Evolutionary conservation across 139 green algal genomes (phyloP).

Genomic region (Mesotaenium endlicherianum): DNA sequence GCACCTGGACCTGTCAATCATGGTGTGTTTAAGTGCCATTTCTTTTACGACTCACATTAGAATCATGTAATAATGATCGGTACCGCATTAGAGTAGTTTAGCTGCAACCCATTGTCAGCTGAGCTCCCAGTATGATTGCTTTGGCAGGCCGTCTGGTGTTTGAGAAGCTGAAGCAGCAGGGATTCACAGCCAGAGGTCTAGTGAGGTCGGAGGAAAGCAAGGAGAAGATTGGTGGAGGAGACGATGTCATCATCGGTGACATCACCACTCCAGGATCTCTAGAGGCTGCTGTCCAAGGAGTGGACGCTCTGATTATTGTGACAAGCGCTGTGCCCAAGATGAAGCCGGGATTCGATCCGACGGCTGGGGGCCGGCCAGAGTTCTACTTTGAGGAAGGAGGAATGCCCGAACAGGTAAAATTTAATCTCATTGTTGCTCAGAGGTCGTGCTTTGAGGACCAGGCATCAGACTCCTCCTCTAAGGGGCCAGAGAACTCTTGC

Average conservation of each 20-base stretch:
- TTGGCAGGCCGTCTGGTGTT: constrained; percentile 38
- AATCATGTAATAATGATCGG: background rate
- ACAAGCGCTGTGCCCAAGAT: constrained; percentile 56
- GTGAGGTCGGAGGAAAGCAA: constrained; percentile 45
- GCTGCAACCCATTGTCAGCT: background rate
- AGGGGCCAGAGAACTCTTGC: no score
- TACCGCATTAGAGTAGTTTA: background rate
- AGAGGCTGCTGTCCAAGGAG: constrained; percentile 8
- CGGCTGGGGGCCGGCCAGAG: constrained; percentile 37
- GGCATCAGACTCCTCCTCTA: no score
- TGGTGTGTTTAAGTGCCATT: background rate
- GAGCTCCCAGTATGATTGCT: background rate
- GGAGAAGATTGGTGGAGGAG: constrained; percentile 28
- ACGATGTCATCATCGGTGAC: constrained; percentile 37
- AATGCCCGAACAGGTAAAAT: constrained; percentile 50
- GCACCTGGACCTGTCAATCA: background rate
- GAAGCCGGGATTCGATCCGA: constrained; percentile 50
- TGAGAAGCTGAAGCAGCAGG: constrained; percentile 46
- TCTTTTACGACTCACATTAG: background rate
- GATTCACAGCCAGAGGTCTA: constrained; percentile 30
- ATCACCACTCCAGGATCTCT: constrained; percentile 16
- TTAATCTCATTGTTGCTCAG: no score
- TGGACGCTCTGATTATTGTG: constrained; percentile 51
- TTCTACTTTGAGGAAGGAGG: constrained; percentile 50
- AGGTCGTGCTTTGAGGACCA: no score